phyloP scores from a whole-genome alignment of 352 stramenopile genomes.

The Peronospora destructor region DNA sequence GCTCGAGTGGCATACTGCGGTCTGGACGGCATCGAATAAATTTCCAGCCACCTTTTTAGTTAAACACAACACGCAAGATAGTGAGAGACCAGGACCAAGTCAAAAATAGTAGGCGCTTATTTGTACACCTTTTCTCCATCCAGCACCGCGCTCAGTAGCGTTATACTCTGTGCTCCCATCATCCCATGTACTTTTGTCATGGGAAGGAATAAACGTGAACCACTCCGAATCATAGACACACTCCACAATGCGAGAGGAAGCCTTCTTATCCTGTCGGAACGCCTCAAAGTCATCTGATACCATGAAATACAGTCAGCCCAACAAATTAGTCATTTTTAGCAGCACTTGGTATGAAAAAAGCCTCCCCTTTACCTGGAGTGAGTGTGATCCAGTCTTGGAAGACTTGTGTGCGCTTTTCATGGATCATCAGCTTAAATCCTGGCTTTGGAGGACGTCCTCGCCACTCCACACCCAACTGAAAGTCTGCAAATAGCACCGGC shows the following conservation, averaged over 20 bases:
- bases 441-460: slow-evolving; percentile 62
- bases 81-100: slow-evolving; percentile 28
- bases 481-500: slow-evolving; percentile 51
- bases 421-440: slow-evolving; percentile 79
- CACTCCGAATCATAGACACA: slow-evolving; percentile 78
- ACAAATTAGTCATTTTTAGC: neutral
- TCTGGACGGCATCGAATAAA: slow-evolving; percentile 65
- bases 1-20: slow-evolving; percentile 58
- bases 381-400: slow-evolving; percentile 88
- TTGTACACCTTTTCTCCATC: slow-evolving; percentile 69
- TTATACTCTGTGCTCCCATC: slow-evolving; percentile 58
- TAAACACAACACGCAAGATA: slow-evolving; percentile 1
- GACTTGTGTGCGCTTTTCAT: slow-evolving; percentile 77
- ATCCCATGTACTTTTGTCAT: slow-evolving; percentile 80
- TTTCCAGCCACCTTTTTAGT: slow-evolving; percentile 57
- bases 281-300: slow-evolving; percentile 62
- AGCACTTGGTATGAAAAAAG: neutral
- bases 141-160: slow-evolving; percentile 49
- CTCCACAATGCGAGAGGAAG: slow-evolving; percentile 74
- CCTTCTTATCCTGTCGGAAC: slow-evolving; percentile 78
- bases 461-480: slow-evolving; percentile 81
- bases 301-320: neutral
- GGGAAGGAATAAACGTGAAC: slow-evolving; percentile 77
- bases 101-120: slow-evolving; percentile 23
- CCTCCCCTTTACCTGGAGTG: slow-evolving; percentile 32